Base-by-base conservation (phyloP, 306 rosid species). In the Aeschynomene evenia region DNA sequence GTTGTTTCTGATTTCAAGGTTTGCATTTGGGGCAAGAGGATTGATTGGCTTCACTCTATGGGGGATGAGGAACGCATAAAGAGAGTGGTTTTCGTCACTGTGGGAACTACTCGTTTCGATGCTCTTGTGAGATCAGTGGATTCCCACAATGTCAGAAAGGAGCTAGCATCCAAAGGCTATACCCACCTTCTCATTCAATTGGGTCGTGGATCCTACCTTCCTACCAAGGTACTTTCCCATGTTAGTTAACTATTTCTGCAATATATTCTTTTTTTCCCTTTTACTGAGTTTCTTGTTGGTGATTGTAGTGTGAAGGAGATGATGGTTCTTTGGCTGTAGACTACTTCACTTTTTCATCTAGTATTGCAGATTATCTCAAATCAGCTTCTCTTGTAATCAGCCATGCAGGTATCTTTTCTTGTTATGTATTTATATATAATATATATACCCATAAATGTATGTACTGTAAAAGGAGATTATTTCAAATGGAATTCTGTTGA, bases 321-420 rank as follows among this genome's bases (percentile, higher is more conserved):
- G 81, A 74, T 74, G 82, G 78, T 31, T 81, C 82, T 2, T 66
- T 87, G 76, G 80, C 63, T 39, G 94, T 94, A 29, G 96, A 91
- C 56, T 81, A 66, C 78, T 90, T 88, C 82, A 86, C 92, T 57
- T 93, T 93, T 75, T 90, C 97, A 72, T 85, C 97, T 46, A 94
- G 95, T 85, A 94, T 88, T 50, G 96, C 97, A 2, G 90, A 85
- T 23, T 81, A 88, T 82, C 82, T 94, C 73, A 85, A 77, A 74
- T 85, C 90, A 46, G 96, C 96, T 28, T 90, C 97, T 77, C 98
- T 90, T 65, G 90, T 88, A 40, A 90, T 88, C 53, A 88, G 97
- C 80, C 96, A 87, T 19, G 97, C 96, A 55, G 96, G 97, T 90
- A 80, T 51, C 51, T 63, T 70, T 21, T 12, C 55, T 37, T 4